A percentile compares a stretch with the other conserved stretches of the same genome.
Conservation (phyloP, 2,329 filamentous ascomycete genomes). For the Aspergillus unguis region DNA sequence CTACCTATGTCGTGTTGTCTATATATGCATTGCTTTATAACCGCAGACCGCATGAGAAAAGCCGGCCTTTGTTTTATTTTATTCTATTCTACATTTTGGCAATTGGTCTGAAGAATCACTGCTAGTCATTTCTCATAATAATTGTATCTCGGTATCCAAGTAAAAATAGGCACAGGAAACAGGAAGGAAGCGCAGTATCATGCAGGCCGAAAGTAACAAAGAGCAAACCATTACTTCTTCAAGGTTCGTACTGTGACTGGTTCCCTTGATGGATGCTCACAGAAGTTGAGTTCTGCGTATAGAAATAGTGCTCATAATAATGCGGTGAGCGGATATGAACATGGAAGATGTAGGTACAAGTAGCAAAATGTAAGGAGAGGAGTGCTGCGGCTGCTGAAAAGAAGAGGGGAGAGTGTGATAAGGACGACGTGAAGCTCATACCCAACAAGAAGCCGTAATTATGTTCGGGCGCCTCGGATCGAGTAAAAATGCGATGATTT, state of each 20-base stretch:
- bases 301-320: neutral
- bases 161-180: neutral
- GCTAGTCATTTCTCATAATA: neutral
- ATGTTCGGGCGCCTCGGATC: slow-evolving; percentile 40
- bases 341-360: neutral
- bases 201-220: neutral
- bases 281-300: neutral
- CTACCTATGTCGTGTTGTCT: neutral
- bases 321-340: neutral
- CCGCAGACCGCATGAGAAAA: neutral
- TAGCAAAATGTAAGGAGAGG: neutral
- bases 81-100: neutral
- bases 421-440: neutral
- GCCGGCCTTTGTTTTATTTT: neutral
- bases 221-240: neutral
- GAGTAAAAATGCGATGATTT: slow-evolving; percentile 71
- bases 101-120: neutral
- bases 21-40: slow-evolving; percentile 1
- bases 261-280: neutral
- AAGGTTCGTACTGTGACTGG: neutral
- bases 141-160: neutral
- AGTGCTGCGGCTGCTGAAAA: too few relatives aligned
- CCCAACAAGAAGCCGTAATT: neutral
- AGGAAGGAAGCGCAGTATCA: neutral
- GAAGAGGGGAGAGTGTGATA: neutral